These are phyloP conservation scores for Starmera pachycereana DNA, from an alignment of 805 yeast species.

Conservation along the genomic window DNA sequence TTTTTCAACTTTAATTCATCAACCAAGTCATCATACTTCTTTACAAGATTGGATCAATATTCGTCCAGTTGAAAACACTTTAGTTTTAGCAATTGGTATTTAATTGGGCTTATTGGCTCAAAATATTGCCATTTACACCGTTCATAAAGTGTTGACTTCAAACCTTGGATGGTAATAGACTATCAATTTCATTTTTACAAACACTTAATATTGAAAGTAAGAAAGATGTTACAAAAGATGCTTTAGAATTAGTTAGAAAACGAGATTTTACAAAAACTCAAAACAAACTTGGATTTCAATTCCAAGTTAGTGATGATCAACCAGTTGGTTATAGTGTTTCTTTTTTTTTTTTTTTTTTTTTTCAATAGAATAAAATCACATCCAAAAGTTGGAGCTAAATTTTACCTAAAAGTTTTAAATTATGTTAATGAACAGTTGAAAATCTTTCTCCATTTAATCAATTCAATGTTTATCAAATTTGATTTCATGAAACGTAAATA, in stretches of 20 bases:
- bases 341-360: no score
- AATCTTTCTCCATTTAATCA: neutral
- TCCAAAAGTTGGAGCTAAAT: constrained; percentile 35
- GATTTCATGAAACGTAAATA: neutral
- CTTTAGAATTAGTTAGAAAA: constrained; percentile 8
- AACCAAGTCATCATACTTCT: constrained; percentile 37
- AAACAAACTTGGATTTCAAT: constrained; percentile 18
- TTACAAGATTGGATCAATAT: constrained; percentile 37
- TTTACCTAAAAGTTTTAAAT: constrained; percentile 31
- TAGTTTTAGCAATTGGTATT: constrained; percentile 41
- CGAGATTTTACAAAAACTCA: no score
- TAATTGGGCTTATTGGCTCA: constrained; percentile 37
- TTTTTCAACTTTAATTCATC: constrained; percentile 47
- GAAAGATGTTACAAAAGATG: constrained; percentile 9
- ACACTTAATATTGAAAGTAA: constrained; percentile 27
- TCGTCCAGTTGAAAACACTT: constrained; percentile 26
- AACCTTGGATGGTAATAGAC: constrained; percentile 21
- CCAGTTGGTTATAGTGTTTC: constrained; percentile 38
- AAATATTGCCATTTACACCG: no score
- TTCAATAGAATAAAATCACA: constrained; percentile 37
- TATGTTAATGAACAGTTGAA: no score
- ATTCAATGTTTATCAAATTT: neutral
- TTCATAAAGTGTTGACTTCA: constrained; percentile 31
- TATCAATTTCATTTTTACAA: constrained; percentile 38
- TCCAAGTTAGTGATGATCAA: constrained; percentile 15